Evolutionary conservation across 2,329 filamentous ascomycete genomes (phyloP).

Genomic region (Cladorrhinum sp.): DNA sequence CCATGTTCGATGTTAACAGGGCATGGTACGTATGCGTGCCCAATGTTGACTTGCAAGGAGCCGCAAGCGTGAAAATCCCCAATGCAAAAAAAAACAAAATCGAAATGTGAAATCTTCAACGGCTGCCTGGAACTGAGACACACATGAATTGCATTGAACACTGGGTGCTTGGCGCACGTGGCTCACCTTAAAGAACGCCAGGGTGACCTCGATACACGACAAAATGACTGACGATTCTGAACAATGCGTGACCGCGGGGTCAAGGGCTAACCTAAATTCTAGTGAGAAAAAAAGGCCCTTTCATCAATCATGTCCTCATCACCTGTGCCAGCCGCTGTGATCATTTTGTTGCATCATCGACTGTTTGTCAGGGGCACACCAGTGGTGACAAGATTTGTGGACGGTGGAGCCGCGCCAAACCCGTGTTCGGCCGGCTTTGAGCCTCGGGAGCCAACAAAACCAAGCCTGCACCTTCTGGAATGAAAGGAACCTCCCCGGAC

Average conservation of each 20-base stretch:
- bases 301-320: neutral
- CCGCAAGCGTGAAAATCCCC: neutral
- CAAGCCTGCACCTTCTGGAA: neutral
- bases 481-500: neutral
- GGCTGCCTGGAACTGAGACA: neutral
- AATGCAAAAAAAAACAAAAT: neutral
- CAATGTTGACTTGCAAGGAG: neutral
- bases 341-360: conserved; percentile 1
- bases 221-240: neutral
- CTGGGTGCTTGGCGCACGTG: neutral
- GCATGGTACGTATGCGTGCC: neutral
- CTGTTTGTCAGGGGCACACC: neutral
- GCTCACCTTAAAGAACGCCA: neutral
- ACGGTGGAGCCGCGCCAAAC: neutral
- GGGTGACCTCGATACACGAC: neutral
- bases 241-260: neutral
- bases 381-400: neutral
- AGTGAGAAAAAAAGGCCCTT: neutral
- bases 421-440: conserved; percentile 2
- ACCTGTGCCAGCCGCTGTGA: neutral
- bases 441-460: conserved; percentile 1
- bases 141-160: neutral
- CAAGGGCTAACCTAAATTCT: neutral
- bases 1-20: too few species aligned
- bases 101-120: neutral